These are phyloP conservation scores for Apiospora pterosperma DNA, from an alignment of 2,329 filamentous ascomycete genomes.

Conservation along the genomic window DNA sequence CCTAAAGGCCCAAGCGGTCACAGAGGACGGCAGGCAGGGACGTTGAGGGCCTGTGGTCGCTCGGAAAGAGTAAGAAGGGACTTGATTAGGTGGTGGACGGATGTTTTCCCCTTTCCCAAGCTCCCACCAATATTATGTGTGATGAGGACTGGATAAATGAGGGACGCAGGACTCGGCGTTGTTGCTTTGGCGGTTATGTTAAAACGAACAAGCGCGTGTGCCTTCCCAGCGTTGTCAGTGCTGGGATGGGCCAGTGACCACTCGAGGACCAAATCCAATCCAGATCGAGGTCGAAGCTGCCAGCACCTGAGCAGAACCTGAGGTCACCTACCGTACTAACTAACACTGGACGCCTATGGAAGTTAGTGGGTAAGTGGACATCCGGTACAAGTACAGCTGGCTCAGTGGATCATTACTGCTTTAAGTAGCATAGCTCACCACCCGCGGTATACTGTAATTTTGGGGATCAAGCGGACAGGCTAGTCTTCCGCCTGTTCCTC, in stretches of 20 bases:
- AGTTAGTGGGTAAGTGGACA: not conserved
- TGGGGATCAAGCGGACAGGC: not conserved
- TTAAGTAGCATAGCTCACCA: not conserved
- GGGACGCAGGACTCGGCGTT: not conserved
- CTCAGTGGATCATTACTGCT: not conserved
- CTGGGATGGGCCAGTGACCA: conserved; percentile 2
- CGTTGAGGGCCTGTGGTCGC: not conserved
- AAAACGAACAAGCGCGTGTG: conserved; percentile 5
- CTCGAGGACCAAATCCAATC: not conserved
- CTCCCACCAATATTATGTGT: not conserved
- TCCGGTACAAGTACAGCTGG: not conserved
- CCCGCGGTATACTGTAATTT: not conserved
- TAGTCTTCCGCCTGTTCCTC: too few species aligned
- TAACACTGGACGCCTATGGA: not conserved
- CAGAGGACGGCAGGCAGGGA: not conserved
- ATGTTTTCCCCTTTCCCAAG: not conserved
- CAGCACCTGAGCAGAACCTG: not conserved
- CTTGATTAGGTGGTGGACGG: not conserved
- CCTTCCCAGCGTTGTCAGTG: not conserved
- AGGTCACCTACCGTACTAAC: not conserved
- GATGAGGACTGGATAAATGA: not conserved
- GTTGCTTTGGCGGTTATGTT: not conserved
- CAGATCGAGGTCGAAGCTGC: conserved; percentile 2
- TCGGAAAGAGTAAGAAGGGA: not conserved
- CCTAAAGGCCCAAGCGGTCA: conserved; percentile 5